phyloP scores from a whole-genome alignment of 306 rosid genomes.

The Lotus japonicus region DNA sequence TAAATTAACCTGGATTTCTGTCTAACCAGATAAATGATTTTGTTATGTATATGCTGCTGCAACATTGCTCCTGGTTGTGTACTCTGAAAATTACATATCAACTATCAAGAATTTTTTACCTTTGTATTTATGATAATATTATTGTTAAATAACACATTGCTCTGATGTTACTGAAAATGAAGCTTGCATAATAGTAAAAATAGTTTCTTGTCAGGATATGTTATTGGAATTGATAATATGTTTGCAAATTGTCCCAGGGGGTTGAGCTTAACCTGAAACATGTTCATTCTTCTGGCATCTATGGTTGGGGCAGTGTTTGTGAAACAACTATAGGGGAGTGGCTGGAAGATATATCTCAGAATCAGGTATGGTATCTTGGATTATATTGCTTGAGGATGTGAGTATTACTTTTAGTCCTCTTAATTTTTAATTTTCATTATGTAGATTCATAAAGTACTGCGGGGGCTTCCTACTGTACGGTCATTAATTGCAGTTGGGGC shows the following conservation, averaged over 20 bases:
- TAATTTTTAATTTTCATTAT: conserved; percentile 20
- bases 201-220: conserved; percentile 12
- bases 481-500: conserved; percentile 77
- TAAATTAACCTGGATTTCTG: neutral
- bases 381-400: conserved; percentile 15
- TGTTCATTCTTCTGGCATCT: conserved; percentile 79
- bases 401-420: conserved; percentile 14
- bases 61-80: neutral
- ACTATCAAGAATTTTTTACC: neutral
- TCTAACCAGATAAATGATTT: neutral
- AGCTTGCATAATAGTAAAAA: neutral
- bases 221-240: conserved; percentile 18
- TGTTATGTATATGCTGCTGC: neutral
- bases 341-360: conserved; percentile 90
- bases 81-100: conserved; percentile 10
- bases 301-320: conserved; percentile 92
- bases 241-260: conserved; percentile 55
- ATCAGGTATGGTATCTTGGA: conserved; percentile 54
- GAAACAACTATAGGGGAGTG: conserved; percentile 85
- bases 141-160: neutral
- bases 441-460: conserved; percentile 78
- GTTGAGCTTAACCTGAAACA: conserved; percentile 85
- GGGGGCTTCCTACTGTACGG: conserved; percentile 75
- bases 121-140: neutral
- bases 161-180: neutral